Conservation (phyloP, 176 grass and related monocot species). For the Carex myosuroides region DNA sequence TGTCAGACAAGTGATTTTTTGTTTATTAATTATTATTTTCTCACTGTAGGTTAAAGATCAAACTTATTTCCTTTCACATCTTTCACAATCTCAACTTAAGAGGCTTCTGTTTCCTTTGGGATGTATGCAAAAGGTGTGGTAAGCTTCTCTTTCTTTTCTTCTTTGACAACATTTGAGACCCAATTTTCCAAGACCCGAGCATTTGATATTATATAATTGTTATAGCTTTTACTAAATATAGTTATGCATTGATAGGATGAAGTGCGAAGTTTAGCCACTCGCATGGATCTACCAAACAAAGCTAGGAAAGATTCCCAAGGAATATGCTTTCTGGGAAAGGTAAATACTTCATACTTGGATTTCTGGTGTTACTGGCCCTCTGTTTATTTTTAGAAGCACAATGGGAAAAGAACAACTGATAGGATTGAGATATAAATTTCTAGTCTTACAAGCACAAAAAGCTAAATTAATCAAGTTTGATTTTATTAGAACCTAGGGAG, state of each 20-base stretch:
- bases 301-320: constrained; percentile 91
- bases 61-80: constrained; percentile 95
- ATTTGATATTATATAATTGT: neutral
- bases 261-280: constrained; percentile 58
- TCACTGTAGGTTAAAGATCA: constrained; percentile 85
- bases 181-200: too few species aligned
- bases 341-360: constrained; percentile 17
- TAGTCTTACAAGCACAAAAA: neutral
- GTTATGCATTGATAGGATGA: constrained; percentile 46
- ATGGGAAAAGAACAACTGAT: neutral
- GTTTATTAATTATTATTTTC: constrained; percentile 5
- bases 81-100: constrained; percentile 75
- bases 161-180: too few species aligned
- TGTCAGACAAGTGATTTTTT: neutral
- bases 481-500: neutral
- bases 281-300: constrained; percentile 78
- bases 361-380: neutral
- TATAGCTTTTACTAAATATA: constrained; percentile 2
- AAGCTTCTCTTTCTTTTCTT: neutral
- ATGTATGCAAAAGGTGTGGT: constrained; percentile 61
- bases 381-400: neutral
- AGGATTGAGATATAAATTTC: neutral
- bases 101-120: constrained; percentile 94
- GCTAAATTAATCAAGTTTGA: neutral
- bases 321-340: constrained; percentile 98